These are phyloP conservation scores for Phyllosticta citribraziliensis DNA, from an alignment of 2,329 filamentous ascomycete genomes.

Conservation along the genomic window DNA sequence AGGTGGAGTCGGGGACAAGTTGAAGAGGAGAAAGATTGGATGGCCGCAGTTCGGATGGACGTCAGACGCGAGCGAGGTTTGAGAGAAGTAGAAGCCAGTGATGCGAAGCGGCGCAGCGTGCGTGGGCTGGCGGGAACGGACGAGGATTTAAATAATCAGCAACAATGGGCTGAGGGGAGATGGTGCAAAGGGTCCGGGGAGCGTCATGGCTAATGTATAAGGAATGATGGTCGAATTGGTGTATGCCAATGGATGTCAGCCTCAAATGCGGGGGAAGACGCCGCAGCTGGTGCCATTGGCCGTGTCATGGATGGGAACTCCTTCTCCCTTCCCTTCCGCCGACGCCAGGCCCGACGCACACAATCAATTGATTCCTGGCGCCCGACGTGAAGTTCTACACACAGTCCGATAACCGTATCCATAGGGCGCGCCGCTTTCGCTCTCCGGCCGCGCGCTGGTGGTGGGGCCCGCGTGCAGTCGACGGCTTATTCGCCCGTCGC, in stretches of 20 bases:
- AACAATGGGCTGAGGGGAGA: too few species aligned
- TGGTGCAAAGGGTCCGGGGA: background rate
- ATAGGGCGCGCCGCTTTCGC: background rate
- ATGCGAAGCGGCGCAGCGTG: too few species aligned
- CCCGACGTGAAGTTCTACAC: background rate
- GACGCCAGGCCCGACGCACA: background rate
- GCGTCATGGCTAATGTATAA: background rate
- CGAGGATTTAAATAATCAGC: background rate
- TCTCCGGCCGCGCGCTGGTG: background rate
- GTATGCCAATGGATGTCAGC: background rate
- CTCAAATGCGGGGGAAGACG: background rate
- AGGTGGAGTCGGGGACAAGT: background rate
- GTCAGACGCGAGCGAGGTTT: background rate
- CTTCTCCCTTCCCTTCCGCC: background rate
- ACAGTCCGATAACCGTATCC: too few species aligned
- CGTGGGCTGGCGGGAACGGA: too few species aligned
- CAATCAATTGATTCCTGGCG: background rate
- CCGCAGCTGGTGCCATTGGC: background rate
- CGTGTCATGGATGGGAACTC: background rate
- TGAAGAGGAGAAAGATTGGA: background rate
- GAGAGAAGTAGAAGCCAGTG: background rate
- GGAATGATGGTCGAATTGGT: background rate
- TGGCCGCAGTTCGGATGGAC: background rate
- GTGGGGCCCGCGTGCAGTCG: too few species aligned
- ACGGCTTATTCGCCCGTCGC: too few species aligned